Conservation (phyloP, 805 yeast species). For the Yarrowia keelungensis region DNA sequence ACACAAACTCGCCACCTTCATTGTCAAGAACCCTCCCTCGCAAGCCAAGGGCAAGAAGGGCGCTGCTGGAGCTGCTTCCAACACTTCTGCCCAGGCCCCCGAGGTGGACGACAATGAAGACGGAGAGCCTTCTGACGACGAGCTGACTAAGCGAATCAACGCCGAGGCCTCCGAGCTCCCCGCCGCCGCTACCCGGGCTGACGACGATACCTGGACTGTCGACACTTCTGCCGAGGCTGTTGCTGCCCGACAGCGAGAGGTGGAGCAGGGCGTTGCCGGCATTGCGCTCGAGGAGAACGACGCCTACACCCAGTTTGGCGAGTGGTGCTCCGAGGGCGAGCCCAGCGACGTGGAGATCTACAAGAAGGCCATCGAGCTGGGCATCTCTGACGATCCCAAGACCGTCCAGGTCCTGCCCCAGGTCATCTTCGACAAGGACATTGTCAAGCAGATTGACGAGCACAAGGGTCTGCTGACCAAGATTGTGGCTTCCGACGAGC, state of each 20-base stretch:
- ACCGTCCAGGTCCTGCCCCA: conserved; percentile 93
- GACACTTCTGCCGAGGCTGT: conserved; percentile 97
- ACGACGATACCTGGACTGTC: conserved; percentile 96
- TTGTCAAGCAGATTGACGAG: conserved; percentile 70
- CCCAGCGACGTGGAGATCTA: conserved; percentile 87
- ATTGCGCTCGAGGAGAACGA: conserved; percentile 53
- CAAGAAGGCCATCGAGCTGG: conserved; percentile 84
- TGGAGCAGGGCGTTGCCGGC: conserved; percentile 63
- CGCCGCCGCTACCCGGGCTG: conserved; percentile 57
- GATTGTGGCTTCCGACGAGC: conserved; percentile 66
- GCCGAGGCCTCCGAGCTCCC: conserved; percentile 80
- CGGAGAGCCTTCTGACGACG: conserved; percentile 71
- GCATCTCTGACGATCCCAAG: conserved; percentile 71
- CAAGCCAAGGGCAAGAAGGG: conserved; percentile 58
- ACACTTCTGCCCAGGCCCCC: conserved; percentile 53
- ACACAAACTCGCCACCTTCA: conserved; percentile 85
- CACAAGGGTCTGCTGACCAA: conserved; percentile 87
- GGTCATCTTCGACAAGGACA: conserved; percentile 74
- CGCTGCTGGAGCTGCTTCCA: conserved; percentile 84
- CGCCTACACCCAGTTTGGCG: conserved; percentile 80
- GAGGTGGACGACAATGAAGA: conserved; percentile 49
- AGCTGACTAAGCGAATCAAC: conserved; percentile 75
- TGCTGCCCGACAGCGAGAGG: conserved; percentile 85
- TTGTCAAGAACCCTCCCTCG: conserved; percentile 83
- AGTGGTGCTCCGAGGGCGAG: conserved; percentile 77